Base-by-base conservation (phyloP, 2,329 filamentous ascomycete genomes). In the Penicillium sp. region DNA sequence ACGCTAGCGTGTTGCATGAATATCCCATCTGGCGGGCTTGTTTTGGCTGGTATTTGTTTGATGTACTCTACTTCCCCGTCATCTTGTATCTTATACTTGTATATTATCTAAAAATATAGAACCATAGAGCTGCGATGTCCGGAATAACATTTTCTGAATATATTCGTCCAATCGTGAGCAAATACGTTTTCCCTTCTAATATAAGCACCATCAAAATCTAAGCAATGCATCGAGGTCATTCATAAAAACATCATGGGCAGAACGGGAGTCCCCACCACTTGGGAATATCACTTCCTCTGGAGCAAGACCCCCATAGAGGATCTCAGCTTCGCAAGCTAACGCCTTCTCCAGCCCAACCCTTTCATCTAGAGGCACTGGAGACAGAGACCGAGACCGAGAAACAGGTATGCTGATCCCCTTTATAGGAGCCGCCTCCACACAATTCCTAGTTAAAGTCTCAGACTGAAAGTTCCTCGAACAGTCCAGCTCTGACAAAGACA, bases 1-100 rank as follows among this genome's bases (percentile, higher is more conserved):
- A 45, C 36, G 53, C 61, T 55, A 61, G 58, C 57, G 52, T 54
- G 49, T 57, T 61, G 58, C 61, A 61, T 61, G 47, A 47, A 59
- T 57, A 59, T 58, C 50, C 53, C 42, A 42, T 42, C 33, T 49
- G 50, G 48, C 52, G 47, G 50, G 30, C 36, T 47, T 40, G 54
- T 48, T 46, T 57, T 58, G 46, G 40, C 17, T 41, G 49, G 46
- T 52, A 35, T 48, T 43, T 46, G 38, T 45, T 44, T 52, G 41
- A 30, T 61, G 44, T 54, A 61, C 51, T 56, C 52, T 52, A 22
- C 48, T 33, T 54, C 17, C 33, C 28, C 31, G 19, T 44, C 41
- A n/a, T n/a, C 33, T 41, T 64, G 47, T 61, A 59, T 45, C 57
- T 43, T 55, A 60, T 62, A 61, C 59, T 42, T 57, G 46, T 56